These are phyloP conservation scores for Gnomoniopsis sp. DNA, from an alignment of 2,329 filamentous ascomycete genomes.

Conservation along the genomic window DNA sequence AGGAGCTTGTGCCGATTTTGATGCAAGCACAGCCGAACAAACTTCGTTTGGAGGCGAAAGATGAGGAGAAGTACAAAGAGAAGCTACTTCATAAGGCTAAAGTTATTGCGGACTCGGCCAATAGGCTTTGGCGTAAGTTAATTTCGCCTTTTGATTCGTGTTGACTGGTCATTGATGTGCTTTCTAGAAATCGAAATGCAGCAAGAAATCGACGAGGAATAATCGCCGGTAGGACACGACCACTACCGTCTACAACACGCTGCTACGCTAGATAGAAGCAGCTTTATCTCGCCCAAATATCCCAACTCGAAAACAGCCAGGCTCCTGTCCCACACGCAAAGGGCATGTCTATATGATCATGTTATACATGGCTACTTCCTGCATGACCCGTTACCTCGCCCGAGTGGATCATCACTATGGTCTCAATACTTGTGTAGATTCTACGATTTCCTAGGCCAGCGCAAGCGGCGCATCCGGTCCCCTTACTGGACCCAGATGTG, in stretches of 20 bases:
- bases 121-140: conserved; percentile 62
- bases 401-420: not conserved
- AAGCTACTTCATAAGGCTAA: conserved; percentile 66
- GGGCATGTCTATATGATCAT: not conserved
- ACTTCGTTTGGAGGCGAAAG: conserved; percentile 49
- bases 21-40: conserved; percentile 71
- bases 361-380: not conserved
- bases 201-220: conserved; percentile 45
- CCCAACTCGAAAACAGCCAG: not conserved
- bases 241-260: not conserved
- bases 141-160: not conserved
- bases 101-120: conserved; percentile 66
- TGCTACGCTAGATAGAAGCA: not conserved
- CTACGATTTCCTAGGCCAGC: not conserved
- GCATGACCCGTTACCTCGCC: not conserved
- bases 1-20: conserved; percentile 67
- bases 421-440: not conserved
- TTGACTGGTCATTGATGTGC: conserved; percentile 17
- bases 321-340: not conserved
- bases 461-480: conserved; percentile 2
- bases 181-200: conserved; percentile 47
- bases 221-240: not conserved
- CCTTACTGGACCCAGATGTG: conserved; percentile 2
- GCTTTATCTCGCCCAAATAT: not conserved
- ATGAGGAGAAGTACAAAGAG: conserved; percentile 58